A percentile compares a stretch with the other conserved stretches of the same genome.
Conservation (phyloP, 768 basidiomycete genomes). For the Gymnopilus junonius region DNA sequence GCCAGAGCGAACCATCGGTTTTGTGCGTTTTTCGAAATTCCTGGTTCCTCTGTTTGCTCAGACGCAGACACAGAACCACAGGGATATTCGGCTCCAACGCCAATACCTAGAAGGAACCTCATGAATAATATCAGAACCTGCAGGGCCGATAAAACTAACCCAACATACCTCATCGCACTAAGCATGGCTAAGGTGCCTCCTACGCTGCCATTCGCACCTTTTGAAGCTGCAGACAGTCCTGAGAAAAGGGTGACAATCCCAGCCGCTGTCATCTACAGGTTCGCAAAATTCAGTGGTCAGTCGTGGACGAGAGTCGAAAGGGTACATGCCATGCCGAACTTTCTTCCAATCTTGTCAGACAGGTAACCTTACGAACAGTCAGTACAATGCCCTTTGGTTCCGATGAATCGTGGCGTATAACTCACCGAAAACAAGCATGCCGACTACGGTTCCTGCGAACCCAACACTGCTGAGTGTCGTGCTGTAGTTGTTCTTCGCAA, state of each 20-base stretch:
- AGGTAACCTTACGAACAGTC: conserved; percentile 52
- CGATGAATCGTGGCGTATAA: background rate
- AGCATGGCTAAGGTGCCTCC: conserved; percentile 79
- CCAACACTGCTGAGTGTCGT: conserved; percentile 67
- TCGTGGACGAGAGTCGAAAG: background rate
- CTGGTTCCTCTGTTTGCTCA: conserved; percentile 87
- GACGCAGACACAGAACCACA: conserved; percentile 89
- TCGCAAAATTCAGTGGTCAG: background rate
- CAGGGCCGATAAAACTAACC: background rate
- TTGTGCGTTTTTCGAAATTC: conserved; percentile 78
- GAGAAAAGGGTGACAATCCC: conserved; percentile 87
- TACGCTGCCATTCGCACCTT: conserved; percentile 76
- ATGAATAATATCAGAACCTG: background rate
- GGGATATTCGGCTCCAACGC: conserved; percentile 89
- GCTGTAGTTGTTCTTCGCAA: conserved; percentile 61
- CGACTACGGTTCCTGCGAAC: conserved; percentile 88
- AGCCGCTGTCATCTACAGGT: conserved; percentile 68
- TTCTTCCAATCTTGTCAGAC: conserved; percentile 85
- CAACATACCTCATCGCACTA: conserved; percentile 68
- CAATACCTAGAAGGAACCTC: conserved; percentile 89
- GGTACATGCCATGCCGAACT: conserved; percentile 79
- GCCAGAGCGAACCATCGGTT: conserved; percentile 88
- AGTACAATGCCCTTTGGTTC: background rate
- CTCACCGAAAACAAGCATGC: conserved; percentile 78
- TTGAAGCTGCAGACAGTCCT: conserved; percentile 78